These are phyloP conservation scores for Paulownia fortunei DNA, from an alignment of 257 asterid species.

Conservation along the genomic window DNA sequence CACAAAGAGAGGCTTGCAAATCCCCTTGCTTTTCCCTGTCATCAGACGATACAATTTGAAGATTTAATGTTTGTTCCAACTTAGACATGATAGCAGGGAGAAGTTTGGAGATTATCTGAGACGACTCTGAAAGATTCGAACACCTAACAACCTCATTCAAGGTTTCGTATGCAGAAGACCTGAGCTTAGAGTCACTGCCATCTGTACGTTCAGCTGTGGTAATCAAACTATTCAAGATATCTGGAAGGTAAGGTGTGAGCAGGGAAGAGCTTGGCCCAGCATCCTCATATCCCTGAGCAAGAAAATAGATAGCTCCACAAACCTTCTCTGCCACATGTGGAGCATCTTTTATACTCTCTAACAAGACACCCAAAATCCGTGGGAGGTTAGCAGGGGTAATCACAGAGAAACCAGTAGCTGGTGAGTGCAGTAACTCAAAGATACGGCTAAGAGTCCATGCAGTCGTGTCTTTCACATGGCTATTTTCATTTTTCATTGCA, in stretches of 20 bases:
- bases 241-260: slow-evolving; percentile 71
- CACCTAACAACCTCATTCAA: slow-evolving; percentile 79
- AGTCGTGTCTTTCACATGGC: slow-evolving; percentile 84
- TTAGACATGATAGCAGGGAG: slow-evolving; percentile 76
- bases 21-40: slow-evolving; percentile 91
- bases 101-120: slow-evolving; percentile 64
- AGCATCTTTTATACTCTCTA: slow-evolving; percentile 70
- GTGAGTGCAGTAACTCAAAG: slow-evolving; percentile 77
- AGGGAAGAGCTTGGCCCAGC: slow-evolving; percentile 67
- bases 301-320: slow-evolving; percentile 84
- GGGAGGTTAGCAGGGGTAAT: slow-evolving; percentile 70
- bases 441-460: slow-evolving; percentile 97
- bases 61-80: slow-evolving; percentile 62
- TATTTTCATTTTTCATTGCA: slow-evolving; percentile 74
- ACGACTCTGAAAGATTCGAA: slow-evolving; percentile 68
- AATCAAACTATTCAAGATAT: slow-evolving; percentile 60
- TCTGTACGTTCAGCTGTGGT: slow-evolving; percentile 75
- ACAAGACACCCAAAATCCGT: slow-evolving; percentile 55
- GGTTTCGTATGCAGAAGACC: slow-evolving; percentile 78
- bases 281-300: slow-evolving; percentile 89
- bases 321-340: slow-evolving; percentile 86
- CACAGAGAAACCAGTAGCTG: slow-evolving; percentile 68
- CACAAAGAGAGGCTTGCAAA: slow-evolving; percentile 87
- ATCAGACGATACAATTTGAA: slow-evolving; percentile 67
- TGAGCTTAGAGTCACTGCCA: slow-evolving; percentile 68